A percentile compares a stretch with the other conserved stretches of the same genome.
Conservation (phyloP, 139 green algal species). For the Tetraselmis chui region DNA sequence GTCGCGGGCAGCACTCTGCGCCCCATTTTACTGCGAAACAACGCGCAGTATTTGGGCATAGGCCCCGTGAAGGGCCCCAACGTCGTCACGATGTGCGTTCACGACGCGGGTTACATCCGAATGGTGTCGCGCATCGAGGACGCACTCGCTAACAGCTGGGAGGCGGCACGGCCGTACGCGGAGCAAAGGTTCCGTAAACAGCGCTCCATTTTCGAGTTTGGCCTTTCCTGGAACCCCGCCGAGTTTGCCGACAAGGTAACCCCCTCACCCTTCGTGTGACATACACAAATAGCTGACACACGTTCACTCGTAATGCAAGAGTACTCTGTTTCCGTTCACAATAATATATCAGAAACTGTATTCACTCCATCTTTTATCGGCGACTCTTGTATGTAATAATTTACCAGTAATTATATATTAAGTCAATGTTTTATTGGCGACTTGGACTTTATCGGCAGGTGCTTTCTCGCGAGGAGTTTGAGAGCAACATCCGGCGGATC, state of each 20-base stretch:
- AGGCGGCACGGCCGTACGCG: background rate
- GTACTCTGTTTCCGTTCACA: too few relatives aligned
- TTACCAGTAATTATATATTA: too few relatives aligned
- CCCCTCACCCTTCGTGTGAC: too few relatives aligned
- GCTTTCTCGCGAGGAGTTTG: background rate
- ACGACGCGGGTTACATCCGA: background rate
- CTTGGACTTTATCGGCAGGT: too few relatives aligned
- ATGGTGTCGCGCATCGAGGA: background rate
- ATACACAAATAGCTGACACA: too few relatives aligned
- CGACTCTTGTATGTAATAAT: too few relatives aligned
- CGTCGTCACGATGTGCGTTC: background rate
- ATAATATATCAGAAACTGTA: too few relatives aligned
- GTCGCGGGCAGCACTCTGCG: background rate
- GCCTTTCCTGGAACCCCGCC: background rate
- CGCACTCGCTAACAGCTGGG: background rate
- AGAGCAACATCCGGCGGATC: background rate
- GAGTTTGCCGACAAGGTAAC: conserved; percentile 3
- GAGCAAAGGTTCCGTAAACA: conserved; percentile 4
- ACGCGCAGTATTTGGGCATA: background rate
- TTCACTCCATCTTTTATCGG: too few relatives aligned
- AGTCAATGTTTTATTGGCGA: too few relatives aligned
- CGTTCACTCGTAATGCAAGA: too few relatives aligned
- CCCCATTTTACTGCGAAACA: background rate
- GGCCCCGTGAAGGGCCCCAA: background rate
- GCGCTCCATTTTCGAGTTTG: conserved; percentile 7